Evolutionary conservation across 495 filamentous ascomycete species (phyloP), one percentile per base, ranked within the genome.

Genomic region (Trichoderma erinaceum): DNA sequence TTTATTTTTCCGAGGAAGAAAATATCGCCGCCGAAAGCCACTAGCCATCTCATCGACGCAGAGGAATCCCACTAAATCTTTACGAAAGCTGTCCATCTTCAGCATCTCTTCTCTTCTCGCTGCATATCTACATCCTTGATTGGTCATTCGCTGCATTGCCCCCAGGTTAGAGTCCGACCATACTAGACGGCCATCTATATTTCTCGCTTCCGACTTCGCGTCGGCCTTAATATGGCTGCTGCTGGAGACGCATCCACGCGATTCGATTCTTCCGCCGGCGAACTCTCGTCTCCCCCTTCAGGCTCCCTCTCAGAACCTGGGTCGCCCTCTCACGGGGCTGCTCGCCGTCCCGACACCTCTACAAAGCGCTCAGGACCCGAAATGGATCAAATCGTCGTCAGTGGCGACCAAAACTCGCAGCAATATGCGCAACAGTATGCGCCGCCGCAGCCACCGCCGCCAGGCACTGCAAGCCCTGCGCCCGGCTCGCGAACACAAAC

Each of bases 341-440:
- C 41, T 43, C 35, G 63, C 63, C 63, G 63, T 44, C 71, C 74
- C 70, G 71, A 76, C 72, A 70, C 72, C 23, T 74, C 73, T 13
- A 68, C 74, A 38, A 76, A 41, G 15, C 64, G 25, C 32, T 13
- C 75, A n/a, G 75, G 75, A 44, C 75, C 75, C 52, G 73, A 75
- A 61, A 77, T 77, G 73, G 76, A 78, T 63, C 75, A 77, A 71
- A 77, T 79, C 58, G 73, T 78, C 21, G 76, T 79, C 71, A 50
- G 61, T 18, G 58, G 63, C 43, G 75, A 78, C 65, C 75, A 75
- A 29, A 76, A 75, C 10, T 32, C 44, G 52, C 75, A 70, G 32
- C 56, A 61, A 23, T 61, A 61, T 21, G 2, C 56, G 25, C 56
- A 61, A 25, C 56, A 61, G 56, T 61, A 35, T 18, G 75, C 77